Base-by-base conservation (phyloP, 2,329 filamentous ascomycete genomes). In the Pseudogymnoascus sp. region DNA sequence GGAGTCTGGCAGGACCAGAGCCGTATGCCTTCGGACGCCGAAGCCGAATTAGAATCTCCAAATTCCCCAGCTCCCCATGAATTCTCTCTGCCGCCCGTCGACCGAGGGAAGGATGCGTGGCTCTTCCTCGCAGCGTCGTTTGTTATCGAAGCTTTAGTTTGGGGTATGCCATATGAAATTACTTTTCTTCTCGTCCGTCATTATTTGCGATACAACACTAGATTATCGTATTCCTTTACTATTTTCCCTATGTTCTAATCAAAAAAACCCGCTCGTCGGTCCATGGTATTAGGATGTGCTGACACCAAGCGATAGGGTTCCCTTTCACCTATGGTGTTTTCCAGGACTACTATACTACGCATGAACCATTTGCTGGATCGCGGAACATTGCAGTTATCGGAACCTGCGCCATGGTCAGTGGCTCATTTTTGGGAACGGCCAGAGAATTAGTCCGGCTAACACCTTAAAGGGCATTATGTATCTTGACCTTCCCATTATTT, bases 311-410 rank as follows among this genome's bases (percentile, higher is more conserved):
- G 37, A 33, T 41, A 88, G 86, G 86, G 2, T 89, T 90, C 63
- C 83, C 85, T 0, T 85, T 86, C 62, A 80, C 85, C 0, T 91
- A 86, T 70, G 88, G 87, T 45, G 80, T 91, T 23, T 90, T 91
- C 69, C 86, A 90, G 67, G 80, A 86, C 60, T 87, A 88, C 72
- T 90, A 90, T 71, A 81, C 78, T 37, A 80, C 77, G 1, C 78
- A 86, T 63, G 78, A 78, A 4, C 81, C 83, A 1, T 90, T 90
- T 62, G 73, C 75, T 3, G 78, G 78, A 2, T 78, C 71, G 7
- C 76, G 78, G 29, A 76, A 79, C 45, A 83, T 89, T 59, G 80
- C 86, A 31, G 77, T 84, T 12, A 84, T 90, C 61, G 87, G 87
- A 0, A 89, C 86, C 1, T 83, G 58, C 33, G 58, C 58, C 58